phyloP scores from a whole-genome alignment of 768 basidiomycete genomes.

The Cystobasidium ongulense region DNA sequence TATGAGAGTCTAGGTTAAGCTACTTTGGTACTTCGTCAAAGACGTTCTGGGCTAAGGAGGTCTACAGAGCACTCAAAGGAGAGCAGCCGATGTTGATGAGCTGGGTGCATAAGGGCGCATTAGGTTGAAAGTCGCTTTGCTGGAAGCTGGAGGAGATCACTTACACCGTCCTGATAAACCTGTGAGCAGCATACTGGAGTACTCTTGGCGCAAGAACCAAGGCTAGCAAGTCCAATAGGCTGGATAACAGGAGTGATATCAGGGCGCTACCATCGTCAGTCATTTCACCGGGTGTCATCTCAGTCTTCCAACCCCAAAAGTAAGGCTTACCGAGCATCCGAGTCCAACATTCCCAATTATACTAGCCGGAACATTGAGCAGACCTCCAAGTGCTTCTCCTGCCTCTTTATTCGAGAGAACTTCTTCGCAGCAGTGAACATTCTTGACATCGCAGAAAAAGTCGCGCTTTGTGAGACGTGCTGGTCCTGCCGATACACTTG shows the following conservation, averaged over 20 bases:
- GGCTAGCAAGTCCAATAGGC: slow-evolving; percentile 25
- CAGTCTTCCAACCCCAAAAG: neutral
- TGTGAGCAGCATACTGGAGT: slow-evolving; percentile 27
- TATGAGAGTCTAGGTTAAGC: neutral
- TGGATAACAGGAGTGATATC: slow-evolving; percentile 1
- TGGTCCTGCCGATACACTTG: neutral
- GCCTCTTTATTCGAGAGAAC: slow-evolving; percentile 17
- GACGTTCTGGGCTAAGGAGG: neutral
- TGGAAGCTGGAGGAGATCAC: neutral
- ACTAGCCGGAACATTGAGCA: slow-evolving; percentile 12
- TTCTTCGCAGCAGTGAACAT: slow-evolving; percentile 27
- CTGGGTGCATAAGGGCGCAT: too few species aligned
- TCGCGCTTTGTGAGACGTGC: slow-evolving; percentile 25
- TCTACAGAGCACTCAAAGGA: slow-evolving; percentile 24
- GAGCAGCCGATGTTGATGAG: slow-evolving; percentile 30
- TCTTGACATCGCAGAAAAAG: slow-evolving; percentile 26
- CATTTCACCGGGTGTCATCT: neutral
- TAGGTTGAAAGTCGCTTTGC: too few species aligned
- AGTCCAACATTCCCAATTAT: slow-evolving; percentile 17
- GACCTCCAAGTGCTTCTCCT: neutral
- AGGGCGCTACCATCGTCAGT: neutral
- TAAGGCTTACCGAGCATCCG: slow-evolving; percentile 7
- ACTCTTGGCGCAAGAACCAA: slow-evolving; percentile 25
- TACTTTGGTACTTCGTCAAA: neutral
- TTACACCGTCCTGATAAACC: slow-evolving; percentile 25